phyloP scores from a whole-genome alignment of 139 green algal genomes.

The Tetraselmis striata region DNA sequence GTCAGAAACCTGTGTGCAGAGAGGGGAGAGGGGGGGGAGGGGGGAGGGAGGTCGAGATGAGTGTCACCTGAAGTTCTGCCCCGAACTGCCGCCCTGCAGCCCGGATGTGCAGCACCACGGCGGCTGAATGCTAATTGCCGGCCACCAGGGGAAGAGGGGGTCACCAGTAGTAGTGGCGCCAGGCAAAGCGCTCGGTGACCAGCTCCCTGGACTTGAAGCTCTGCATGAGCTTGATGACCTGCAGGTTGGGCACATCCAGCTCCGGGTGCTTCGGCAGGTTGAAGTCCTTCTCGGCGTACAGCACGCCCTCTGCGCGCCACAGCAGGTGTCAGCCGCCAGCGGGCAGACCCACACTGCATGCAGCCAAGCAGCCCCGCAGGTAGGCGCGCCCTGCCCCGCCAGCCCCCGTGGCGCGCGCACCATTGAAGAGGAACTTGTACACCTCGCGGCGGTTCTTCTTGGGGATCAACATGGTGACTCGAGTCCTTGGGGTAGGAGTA shows the following conservation, averaged over 20 bases:
- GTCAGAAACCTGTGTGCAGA: constrained; percentile 82
- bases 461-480: constrained; percentile 91
- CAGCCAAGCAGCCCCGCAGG: too few species aligned
- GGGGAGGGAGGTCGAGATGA: background rate
- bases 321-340: background rate
- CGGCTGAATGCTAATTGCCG: too few species aligned
- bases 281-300: constrained; percentile 99
- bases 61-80: too few species aligned
- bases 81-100: too few species aligned
- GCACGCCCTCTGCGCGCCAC: constrained; percentile 82
- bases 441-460: constrained; percentile 98
- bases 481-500: constrained; percentile 37
- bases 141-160: background rate
- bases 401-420: constrained; percentile 28
- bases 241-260: constrained; percentile 89
- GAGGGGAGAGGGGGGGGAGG: background rate
- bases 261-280: constrained; percentile 92
- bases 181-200: constrained; percentile 95
- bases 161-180: constrained; percentile 98
- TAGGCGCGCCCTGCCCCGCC: background rate
- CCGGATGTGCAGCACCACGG: too few species aligned
- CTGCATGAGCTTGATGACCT: constrained; percentile 98
- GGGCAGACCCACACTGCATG: background rate
- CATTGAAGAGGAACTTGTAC: constrained; percentile 99
- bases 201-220: constrained; percentile 92